A percentile compares a stretch with the other conserved stretches of the same genome.
Conservation (phyloP, 495 filamentous ascomycete genomes). For the Penicillium goetzii region DNA sequence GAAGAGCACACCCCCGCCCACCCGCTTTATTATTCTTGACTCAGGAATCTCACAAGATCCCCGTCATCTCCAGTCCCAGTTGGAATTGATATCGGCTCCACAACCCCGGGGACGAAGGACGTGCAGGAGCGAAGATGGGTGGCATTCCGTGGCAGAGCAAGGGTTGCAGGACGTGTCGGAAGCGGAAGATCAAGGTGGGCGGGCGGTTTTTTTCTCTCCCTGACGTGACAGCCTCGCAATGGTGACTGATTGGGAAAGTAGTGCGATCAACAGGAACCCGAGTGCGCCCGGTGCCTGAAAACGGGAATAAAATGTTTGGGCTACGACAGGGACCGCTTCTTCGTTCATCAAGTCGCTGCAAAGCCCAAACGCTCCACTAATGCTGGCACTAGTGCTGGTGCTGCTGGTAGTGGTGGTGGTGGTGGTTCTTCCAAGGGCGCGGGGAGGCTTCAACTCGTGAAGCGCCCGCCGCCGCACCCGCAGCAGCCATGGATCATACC, state of each 20-base stretch:
- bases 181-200: conserved; percentile 25
- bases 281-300: conserved; percentile 21
- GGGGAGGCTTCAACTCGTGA: neutral
- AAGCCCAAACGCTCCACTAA: neutral
- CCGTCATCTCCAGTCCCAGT: neutral
- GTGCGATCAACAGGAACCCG: conserved; percentile 21
- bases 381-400: neutral
- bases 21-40: neutral
- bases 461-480: neutral
- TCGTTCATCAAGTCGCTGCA: conserved; percentile 13
- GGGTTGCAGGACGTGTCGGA: conserved; percentile 18
- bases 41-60: neutral
- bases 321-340: conserved; percentile 19
- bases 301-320: conserved; percentile 12
- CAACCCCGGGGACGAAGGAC: neutral
- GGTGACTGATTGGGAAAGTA: conserved; percentile 7
- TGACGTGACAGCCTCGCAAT: neutral
- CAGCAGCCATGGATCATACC: conserved; percentile 5
- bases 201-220: neutral
- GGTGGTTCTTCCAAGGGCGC: neutral
- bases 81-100: neutral
- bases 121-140: conserved; percentile 12
- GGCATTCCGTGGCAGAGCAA: conserved; percentile 20
- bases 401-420: neutral
- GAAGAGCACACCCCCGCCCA: neutral